phyloP scores from a whole-genome alignment of 2,329 filamentous ascomycete genomes.

The Raffaelea deltoideospora region DNA sequence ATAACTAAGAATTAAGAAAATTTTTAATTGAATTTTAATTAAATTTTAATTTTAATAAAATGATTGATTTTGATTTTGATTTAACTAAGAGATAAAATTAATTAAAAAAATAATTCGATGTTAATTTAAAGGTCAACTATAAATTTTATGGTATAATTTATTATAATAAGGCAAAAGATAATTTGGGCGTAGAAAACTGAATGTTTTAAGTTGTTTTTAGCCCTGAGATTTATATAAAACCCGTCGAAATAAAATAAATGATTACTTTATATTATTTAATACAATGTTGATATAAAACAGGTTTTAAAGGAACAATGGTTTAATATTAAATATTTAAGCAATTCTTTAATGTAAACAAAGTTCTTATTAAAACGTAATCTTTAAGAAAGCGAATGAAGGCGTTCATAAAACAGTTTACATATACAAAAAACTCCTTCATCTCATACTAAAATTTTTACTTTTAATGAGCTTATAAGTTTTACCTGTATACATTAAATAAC shows the following conservation, averaged over 20 bases:
- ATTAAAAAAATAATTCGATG: neutral
- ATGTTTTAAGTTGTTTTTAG: neutral
- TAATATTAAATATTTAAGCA: neutral
- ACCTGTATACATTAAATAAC: too few species aligned
- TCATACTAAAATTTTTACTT: too few species aligned
- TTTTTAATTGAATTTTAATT: neutral
- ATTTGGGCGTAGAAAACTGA: neutral
- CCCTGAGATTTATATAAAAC: too few species aligned
- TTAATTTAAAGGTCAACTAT: neutral
- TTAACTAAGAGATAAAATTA: constrained; percentile 9
- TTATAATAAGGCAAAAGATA: neutral
- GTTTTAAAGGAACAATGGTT: too few species aligned
- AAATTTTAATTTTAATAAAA: too few species aligned
- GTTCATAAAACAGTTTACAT: neutral
- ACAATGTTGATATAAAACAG: too few species aligned
- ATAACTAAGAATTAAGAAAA: neutral
- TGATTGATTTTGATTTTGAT: too few species aligned
- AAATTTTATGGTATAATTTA: constrained; percentile 1
- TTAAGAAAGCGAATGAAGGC: neutral
- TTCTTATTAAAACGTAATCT: neutral
- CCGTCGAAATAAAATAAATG: neutral
- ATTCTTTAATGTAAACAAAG: neutral
- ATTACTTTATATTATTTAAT: neutral
- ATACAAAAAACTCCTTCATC: neutral
- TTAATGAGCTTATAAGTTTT: too few species aligned